A percentile compares a stretch with the other conserved stretches of the same genome.
These are phyloP conservation scores for Vanrija pseudolonga DNA, from an alignment of 1,284 basidiomycete genomes.

Conservation along the genomic window DNA sequence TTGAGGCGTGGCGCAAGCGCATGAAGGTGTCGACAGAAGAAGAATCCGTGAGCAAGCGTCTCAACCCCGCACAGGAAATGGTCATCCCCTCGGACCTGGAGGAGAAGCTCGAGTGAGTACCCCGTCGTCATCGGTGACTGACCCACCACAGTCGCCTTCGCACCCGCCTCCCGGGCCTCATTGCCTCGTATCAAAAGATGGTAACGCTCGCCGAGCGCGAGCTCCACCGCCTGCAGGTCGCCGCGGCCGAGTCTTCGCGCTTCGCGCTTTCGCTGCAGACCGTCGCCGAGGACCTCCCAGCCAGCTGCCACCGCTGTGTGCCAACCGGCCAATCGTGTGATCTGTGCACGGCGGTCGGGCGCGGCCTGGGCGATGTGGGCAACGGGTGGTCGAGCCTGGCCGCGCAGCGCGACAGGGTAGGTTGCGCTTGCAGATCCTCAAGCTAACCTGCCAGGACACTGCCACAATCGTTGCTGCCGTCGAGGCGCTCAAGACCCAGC, in stretches of 20 bases:
- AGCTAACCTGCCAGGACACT: slow-evolving; percentile 3
- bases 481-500: slow-evolving; percentile 59
- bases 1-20: slow-evolving; percentile 77
- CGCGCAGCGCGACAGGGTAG: slow-evolving; percentile 71
- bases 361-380: slow-evolving; percentile 65
- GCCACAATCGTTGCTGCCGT: slow-evolving; percentile 8
- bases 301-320: slow-evolving; percentile 49
- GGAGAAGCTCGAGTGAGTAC: slow-evolving; percentile 70
- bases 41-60: slow-evolving; percentile 73
- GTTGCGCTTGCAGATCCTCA: slow-evolving; percentile 33
- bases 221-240: slow-evolving; percentile 77
- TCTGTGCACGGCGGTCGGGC: slow-evolving; percentile 71
- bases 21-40: slow-evolving; percentile 67
- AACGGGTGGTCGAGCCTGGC: slow-evolving; percentile 68
- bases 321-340: slow-evolving; percentile 60
- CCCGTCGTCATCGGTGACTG: neutral
- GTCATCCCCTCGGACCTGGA: slow-evolving; percentile 85
- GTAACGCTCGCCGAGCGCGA: slow-evolving; percentile 79
- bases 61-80: slow-evolving; percentile 84
- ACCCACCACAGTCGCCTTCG: slow-evolving; percentile 60
- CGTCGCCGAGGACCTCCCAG: slow-evolving; percentile 59
- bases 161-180: slow-evolving; percentile 64
- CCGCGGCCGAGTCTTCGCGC: slow-evolving; percentile 75
- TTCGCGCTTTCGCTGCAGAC: slow-evolving; percentile 74
- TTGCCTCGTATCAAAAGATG: slow-evolving; percentile 80